phyloP scores from a whole-genome alignment of 768 basidiomycete species.

The Leccinum subtestaceum region DNA sequence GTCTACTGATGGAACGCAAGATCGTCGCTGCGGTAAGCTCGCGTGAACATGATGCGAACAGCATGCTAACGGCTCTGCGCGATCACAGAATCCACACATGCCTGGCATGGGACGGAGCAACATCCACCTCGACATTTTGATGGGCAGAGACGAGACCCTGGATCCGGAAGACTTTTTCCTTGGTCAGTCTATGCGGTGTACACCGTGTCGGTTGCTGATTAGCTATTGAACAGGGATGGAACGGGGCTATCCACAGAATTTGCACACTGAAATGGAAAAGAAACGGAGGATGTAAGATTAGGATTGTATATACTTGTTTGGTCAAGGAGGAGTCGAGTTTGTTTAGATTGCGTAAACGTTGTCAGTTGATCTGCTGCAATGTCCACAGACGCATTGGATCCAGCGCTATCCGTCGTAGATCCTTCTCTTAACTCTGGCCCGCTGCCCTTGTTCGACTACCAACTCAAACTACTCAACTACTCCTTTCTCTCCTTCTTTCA shows the following conservation, averaged over 20 bases:
- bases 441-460: constrained; percentile 66
- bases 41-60: not conserved
- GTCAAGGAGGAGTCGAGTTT: not conserved
- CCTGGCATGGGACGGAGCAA: constrained; percentile 67
- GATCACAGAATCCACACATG: constrained; percentile 60
- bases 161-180: constrained; percentile 78
- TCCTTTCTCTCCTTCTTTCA: constrained; percentile 83
- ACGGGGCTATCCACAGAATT: constrained; percentile 45
- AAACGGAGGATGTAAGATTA: constrained; percentile 43
- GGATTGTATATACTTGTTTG: constrained; percentile 28
- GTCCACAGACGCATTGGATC: constrained; percentile 28
- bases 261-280: constrained; percentile 69
- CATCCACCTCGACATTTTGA: constrained; percentile 86
- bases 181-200: constrained; percentile 43
- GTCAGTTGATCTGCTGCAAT: constrained; percentile 2
- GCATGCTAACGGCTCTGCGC: not conserved
- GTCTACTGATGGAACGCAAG: constrained; percentile 91
- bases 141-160: constrained; percentile 87
- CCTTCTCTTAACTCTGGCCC: constrained; percentile 44
- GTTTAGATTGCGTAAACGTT: not conserved
- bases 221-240: constrained; percentile 47
- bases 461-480: constrained; percentile 63
- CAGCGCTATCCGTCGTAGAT: constrained; percentile 26
- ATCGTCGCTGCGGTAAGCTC: constrained; percentile 64
- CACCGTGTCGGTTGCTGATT: constrained; percentile 4